Base-by-base conservation (phyloP, 2,329 filamentous ascomycete genomes). In the Coniochaeta hoffmannii region DNA sequence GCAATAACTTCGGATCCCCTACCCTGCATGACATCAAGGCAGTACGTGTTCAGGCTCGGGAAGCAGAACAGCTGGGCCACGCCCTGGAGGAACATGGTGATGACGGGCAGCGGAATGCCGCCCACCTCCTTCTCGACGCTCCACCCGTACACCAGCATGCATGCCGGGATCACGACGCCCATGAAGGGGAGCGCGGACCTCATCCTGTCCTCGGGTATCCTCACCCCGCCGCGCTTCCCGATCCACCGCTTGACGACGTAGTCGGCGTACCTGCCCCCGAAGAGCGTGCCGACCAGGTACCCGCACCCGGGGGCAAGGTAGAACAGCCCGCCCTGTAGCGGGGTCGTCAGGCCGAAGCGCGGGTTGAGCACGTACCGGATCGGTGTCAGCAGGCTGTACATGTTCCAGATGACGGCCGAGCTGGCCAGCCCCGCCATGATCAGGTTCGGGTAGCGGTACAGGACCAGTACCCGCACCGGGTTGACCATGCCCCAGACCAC, bases 11-110 rank as follows among this genome's bases (percentile, higher is more conserved):
- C 89, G 3, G 86, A 82, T 44, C 83, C 83, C 30, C 80, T 75
- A 1, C 77, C 76, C 60, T 87, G 87, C 85, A 92, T 90, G 12
- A 93, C 88, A 67, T 94, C 89, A 38, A 94, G 71, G 66, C 88
- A 92, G 70, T 94, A 89, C 1, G 85, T 86, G 65, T 89, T 88
- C 57, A 89, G 64, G 58, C 78, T 82, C 0, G 86, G 84, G 60
- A 88, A 88, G 63, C 84, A 87, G 61, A 88, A 85, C 3, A 88
- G 69, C 66, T 89, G 85, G 1, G 81, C 82, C 0, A 89, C 78
- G 3, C 86, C 86, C 64, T 88, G 85, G 2, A 85, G 52, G 62
- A 89, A 89, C 79, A 89, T 85, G 65, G 79, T 79, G 22, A 87
- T 72, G 1, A 88, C 83, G 0, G 84, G 85, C 1, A 86, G 63